Conservation (phyloP, 768 basidiomycete genomes). For the Lentinula sp. region DNA sequence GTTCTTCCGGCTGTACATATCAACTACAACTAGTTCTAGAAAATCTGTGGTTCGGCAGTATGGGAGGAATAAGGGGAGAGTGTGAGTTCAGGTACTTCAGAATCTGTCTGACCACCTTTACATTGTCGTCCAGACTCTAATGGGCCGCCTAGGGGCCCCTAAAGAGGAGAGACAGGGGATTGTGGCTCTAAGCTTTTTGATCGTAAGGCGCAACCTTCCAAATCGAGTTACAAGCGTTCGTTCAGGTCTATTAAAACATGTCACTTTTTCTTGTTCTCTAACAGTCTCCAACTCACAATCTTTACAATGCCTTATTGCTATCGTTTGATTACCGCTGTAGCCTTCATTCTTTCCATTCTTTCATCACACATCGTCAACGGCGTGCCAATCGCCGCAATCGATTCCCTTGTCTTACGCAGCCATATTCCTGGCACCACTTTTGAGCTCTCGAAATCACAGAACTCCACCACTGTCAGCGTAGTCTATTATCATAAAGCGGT, state of each 20-base stretch:
- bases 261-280: not conserved
- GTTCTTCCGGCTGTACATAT: too few species aligned
- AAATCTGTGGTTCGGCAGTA: too few species aligned
- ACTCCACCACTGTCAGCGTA: not conserved
- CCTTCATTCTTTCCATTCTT: not conserved
- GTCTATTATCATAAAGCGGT: not conserved
- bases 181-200: not conserved
- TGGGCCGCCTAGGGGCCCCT: too few species aligned
- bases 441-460: not conserved
- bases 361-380: not conserved
- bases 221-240: not conserved
- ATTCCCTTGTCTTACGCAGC: not conserved
- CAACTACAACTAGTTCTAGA: too few species aligned
- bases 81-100: too few species aligned
- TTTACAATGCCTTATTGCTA: not conserved
- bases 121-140: too few species aligned
- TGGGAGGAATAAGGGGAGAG: too few species aligned
- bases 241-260: not conserved
- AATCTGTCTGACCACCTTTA: too few species aligned
- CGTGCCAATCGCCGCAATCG: not conserved
- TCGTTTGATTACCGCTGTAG: not conserved
- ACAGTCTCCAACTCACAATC: not conserved
- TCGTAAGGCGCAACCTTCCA: not conserved
- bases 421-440: not conserved
- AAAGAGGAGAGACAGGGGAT: too few species aligned